Evolutionary conservation across 2,329 filamentous ascomycete genomes (phyloP).

Genomic region (Fusarium tanahbumbuense): DNA sequence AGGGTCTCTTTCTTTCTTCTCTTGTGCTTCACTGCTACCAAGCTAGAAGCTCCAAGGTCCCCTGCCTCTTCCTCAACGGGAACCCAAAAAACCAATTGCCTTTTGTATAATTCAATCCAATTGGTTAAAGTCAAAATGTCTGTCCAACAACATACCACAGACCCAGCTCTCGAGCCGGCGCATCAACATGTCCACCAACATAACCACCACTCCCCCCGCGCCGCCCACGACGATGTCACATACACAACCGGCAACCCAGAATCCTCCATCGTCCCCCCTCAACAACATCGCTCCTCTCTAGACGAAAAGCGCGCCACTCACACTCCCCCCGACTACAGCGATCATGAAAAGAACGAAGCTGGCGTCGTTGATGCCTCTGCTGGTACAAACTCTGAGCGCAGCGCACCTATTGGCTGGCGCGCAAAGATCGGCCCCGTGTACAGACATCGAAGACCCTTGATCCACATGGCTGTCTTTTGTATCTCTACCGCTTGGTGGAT

Average conservation of each 20-base stretch:
- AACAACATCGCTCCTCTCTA: constrained; percentile 27
- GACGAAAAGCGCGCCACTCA: constrained; percentile 40
- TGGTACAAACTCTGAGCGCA: constrained; percentile 38
- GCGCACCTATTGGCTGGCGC: constrained; percentile 17
- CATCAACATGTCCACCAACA: constrained; percentile 60
- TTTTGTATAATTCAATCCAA: neutral
- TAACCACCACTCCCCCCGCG: constrained; percentile 55
- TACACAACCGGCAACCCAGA: constrained; percentile 58
- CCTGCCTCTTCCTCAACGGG: neutral
- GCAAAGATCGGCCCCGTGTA: constrained; percentile 54
- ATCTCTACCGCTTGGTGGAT: constrained; percentile 77
- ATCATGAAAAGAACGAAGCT: constrained; percentile 54
- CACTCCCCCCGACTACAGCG: constrained; percentile 54
- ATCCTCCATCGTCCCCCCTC: constrained; percentile 52
- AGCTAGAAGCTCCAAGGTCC: constrained; percentile 29
- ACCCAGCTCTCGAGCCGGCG: constrained; percentile 49
- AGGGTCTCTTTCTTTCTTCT: constrained; percentile 9
- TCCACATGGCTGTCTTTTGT: constrained; percentile 59
- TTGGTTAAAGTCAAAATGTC: constrained; percentile 32
- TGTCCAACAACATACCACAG: constrained; percentile 37
- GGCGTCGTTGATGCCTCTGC: constrained; percentile 48
- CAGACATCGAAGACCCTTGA: constrained; percentile 57
- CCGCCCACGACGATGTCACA: constrained; percentile 56
- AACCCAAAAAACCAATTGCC: too few species aligned
- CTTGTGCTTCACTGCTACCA: constrained; percentile 30